Percentiles rank a stretch among this genome's conserved stretches.
Conservation (phyloP, 1,284 basidiomycete genomes). For the Sporisorium iseilematis-ciliati region DNA sequence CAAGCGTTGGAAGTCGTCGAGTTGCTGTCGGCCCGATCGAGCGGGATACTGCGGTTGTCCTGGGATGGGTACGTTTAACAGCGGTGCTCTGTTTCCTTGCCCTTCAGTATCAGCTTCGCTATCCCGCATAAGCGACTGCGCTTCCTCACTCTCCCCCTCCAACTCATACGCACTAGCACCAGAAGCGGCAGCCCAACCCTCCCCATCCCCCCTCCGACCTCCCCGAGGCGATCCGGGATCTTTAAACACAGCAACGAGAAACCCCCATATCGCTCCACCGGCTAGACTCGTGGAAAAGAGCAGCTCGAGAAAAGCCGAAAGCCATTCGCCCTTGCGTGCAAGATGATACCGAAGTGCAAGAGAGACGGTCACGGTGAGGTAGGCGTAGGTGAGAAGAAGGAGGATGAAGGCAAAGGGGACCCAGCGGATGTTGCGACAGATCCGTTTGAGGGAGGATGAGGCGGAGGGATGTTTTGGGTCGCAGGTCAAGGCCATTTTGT, state of each 20-base stretch:
- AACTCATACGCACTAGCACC: constrained; percentile 26
- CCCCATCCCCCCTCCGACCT: constrained; percentile 7
- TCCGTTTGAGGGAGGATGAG: constrained; percentile 20
- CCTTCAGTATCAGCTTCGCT: constrained; percentile 5
- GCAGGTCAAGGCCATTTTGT: constrained; percentile 46
- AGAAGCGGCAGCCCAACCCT: constrained; percentile 12
- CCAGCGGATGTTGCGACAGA: constrained; percentile 43
- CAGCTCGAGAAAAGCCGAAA: constrained; percentile 34
- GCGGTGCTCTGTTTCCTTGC: constrained; percentile 22
- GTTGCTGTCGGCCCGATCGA: constrained; percentile 52
- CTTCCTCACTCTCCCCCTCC: constrained; percentile 18
- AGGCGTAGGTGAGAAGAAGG: constrained; percentile 44
- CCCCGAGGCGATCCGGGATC: constrained; percentile 33
- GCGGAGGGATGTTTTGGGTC: constrained; percentile 43
- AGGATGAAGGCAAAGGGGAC: constrained; percentile 49
- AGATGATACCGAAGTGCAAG: constrained; percentile 43
- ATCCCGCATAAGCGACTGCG: constrained; percentile 25
- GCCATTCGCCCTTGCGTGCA: constrained; percentile 26
- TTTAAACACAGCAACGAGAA: constrained; percentile 54
- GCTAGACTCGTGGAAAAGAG: constrained; percentile 39
- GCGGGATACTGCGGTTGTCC: constrained; percentile 54
- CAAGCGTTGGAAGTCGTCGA: constrained; percentile 36
- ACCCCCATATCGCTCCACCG: constrained; percentile 47
- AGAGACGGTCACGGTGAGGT: constrained; percentile 41
- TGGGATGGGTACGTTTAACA: constrained; percentile 46